These are phyloP conservation scores for Ganoderma sinense DNA, from an alignment of 1,284 basidiomycete species.

Conservation along the genomic window DNA sequence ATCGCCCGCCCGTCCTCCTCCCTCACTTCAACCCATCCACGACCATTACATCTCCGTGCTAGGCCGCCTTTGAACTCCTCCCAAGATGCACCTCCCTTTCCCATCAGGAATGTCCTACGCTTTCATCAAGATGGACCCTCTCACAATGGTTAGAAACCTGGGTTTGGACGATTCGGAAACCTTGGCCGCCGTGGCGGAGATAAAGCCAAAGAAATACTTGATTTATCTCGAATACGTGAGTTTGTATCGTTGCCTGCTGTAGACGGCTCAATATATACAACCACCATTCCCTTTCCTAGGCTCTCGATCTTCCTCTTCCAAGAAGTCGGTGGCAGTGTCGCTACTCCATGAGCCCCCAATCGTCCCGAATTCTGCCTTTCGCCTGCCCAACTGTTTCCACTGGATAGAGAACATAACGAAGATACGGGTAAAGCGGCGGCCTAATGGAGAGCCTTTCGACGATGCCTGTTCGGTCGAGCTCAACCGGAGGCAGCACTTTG, in stretches of 20 bases:
- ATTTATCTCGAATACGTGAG: constrained; percentile 5
- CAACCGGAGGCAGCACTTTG: neutral
- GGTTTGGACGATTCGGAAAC: constrained; percentile 4
- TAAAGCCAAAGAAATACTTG: constrained; percentile 15
- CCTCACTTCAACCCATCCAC: too few relatives aligned
- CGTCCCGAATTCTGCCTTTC: neutral
- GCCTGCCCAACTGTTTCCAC: constrained; percentile 15
- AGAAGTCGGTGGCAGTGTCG: constrained; percentile 3
- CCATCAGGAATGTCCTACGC: neutral
- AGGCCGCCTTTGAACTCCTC: too few relatives aligned
- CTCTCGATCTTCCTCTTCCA: constrained; percentile 6
- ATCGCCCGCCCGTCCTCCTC: too few relatives aligned
- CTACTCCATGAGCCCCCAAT: neutral
- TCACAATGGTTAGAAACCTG: constrained; percentile 7
- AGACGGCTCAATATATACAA: neutral
- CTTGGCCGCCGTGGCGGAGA: neutral
- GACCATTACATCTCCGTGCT: too few relatives aligned
- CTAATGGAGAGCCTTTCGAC: neutral
- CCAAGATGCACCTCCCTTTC: constrained; percentile 2
- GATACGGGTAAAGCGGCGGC: neutral
- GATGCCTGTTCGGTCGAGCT: neutral
- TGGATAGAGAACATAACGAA: constrained; percentile 4
- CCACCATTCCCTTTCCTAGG: neutral
- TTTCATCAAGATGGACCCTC: constrained; percentile 8
- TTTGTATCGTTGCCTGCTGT: neutral